Conservation (phyloP, 768 basidiomycete species). For the Boletus barrowsii region DNA sequence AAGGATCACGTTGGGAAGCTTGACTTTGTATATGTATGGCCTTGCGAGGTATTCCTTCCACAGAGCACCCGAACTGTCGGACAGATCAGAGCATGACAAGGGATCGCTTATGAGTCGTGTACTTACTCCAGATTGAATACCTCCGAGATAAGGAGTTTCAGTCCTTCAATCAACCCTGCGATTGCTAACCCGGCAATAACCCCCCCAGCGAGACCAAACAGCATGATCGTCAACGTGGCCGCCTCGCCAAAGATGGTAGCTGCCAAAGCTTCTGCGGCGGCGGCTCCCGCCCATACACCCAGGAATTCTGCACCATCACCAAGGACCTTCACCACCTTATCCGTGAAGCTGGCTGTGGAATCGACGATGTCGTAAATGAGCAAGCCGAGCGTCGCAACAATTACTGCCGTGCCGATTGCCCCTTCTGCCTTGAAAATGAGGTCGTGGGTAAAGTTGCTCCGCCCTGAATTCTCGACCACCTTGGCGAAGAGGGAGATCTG, state of each 20-base stretch:
- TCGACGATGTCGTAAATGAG: background rate
- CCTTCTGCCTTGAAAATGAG: background rate
- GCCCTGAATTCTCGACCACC: background rate
- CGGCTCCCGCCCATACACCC: background rate
- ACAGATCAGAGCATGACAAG: background rate
- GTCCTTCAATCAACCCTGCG: background rate
- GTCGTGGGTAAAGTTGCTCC: background rate
- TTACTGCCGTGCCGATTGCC: background rate
- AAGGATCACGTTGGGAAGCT: background rate
- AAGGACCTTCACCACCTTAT: background rate
- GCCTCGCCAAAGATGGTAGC: background rate
- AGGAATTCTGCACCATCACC: background rate
- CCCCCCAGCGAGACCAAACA: background rate
- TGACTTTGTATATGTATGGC: background rate
- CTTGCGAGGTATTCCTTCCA: background rate
- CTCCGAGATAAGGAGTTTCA: background rate
- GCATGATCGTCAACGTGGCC: background rate
- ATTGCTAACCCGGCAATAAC: background rate
- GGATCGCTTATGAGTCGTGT: background rate
- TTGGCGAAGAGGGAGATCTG: background rate
- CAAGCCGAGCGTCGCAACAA: background rate
- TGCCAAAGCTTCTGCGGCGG: background rate
- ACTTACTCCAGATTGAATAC: background rate
- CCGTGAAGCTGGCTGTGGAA: background rate
- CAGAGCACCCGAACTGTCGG: background rate